phyloP scores from a whole-genome alignment of 2,329 filamentous ascomycete species.

The Microdochium nivale region DNA sequence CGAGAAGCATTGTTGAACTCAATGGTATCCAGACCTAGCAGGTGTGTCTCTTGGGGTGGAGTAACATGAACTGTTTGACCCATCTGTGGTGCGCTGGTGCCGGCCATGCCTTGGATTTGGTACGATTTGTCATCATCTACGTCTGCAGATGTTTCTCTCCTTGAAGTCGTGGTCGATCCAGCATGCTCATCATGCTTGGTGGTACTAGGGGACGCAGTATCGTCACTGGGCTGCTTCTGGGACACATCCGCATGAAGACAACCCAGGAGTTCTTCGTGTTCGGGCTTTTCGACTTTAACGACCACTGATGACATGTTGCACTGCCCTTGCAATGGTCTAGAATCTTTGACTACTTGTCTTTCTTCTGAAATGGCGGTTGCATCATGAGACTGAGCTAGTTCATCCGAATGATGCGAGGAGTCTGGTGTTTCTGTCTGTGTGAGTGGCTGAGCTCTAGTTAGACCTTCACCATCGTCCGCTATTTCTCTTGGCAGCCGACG shows the following conservation, averaged over 20 bases:
- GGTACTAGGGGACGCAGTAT: background rate
- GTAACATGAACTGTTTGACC: no score
- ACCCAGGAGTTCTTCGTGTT: no score
- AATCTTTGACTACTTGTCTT: background rate
- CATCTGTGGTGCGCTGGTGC: no score
- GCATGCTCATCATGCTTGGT: no score
- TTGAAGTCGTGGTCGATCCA: background rate
- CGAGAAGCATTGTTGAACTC: no score
- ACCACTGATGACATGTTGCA: no score
- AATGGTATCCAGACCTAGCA: no score
- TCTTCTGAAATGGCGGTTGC: background rate
- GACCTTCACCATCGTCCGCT: background rate
- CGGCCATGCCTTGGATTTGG: no score
- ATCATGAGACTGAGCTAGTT: background rate
- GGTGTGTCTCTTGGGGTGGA: no score
- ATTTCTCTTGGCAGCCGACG: background rate
- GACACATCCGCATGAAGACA: no score
- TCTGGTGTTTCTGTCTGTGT: background rate
- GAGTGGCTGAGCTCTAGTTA: background rate
- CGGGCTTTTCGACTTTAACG: no score
- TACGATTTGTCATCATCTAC: background rate
- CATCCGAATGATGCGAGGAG: background rate
- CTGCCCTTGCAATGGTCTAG: background rate
- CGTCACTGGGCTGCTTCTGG: no score
- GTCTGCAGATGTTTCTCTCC: background rate